Conservation (phyloP, 2,329 filamentous ascomycete genomes). For the Xenoacremonium recifei region DNA sequence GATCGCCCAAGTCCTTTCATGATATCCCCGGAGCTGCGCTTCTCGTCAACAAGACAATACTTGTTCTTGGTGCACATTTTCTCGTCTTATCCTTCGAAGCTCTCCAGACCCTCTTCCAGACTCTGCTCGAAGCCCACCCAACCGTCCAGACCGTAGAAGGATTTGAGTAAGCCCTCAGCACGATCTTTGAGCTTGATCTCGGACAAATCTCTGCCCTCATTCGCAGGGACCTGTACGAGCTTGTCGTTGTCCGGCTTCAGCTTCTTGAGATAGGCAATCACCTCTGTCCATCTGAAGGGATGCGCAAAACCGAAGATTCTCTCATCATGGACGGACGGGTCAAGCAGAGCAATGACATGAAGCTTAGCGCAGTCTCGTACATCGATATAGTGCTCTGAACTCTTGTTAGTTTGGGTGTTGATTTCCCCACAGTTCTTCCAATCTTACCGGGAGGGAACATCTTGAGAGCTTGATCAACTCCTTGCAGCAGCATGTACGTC, state of each 20-base stretch:
- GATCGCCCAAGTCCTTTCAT: too few species aligned
- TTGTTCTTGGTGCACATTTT: too few species aligned
- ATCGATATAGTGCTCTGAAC: conserved; percentile 16
- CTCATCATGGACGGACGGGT: conserved; percentile 19
- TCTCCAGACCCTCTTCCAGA: neutral
- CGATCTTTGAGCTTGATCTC: neutral
- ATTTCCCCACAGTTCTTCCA: neutral
- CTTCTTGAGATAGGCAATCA: neutral
- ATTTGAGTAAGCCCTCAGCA: neutral
- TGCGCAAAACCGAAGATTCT: conserved; percentile 23
- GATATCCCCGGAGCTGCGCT: too few species aligned
- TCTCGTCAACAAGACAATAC: too few species aligned
- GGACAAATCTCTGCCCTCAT: neutral
- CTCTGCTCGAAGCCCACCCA: neutral
- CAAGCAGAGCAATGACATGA: conserved; percentile 23
- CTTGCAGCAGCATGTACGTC: conserved; percentile 16
- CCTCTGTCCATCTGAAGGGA: conserved; percentile 17
- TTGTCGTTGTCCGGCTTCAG: neutral
- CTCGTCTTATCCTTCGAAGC: too few species aligned
- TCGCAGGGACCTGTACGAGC: neutral
- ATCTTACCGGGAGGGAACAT: conserved; percentile 4
- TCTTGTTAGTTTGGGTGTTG: too few species aligned
- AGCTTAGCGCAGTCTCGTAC: conserved; percentile 22
- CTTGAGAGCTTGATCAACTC: conserved; percentile 8
- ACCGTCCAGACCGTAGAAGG: neutral